Evolutionary conservation across 495 filamentous ascomycete species (phyloP), one percentile per base, ranked within the genome.

Genomic region (Chaetomium cochliodes): DNA sequence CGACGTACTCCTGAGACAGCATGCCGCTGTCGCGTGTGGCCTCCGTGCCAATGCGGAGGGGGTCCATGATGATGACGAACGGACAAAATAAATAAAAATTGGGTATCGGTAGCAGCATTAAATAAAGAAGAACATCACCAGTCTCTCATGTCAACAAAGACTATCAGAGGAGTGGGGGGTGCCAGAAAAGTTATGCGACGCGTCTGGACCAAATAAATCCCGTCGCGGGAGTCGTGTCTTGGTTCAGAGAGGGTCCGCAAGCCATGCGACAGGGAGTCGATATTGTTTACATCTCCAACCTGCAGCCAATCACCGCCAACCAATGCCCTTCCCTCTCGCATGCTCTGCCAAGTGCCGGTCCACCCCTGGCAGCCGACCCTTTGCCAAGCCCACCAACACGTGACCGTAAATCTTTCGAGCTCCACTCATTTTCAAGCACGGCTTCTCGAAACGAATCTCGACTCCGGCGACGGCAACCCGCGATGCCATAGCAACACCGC

Each of bases 221-320:
- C 65, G 65, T 63, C 65, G 60, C 65, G 65, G 63, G 59, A 53
- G 37, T 58, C 60, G 65, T 58, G 60, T 47, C 46, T 30, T 30
- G 41, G 52, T 30, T 30, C 39, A 23, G 42, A 55, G 58, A 55
- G 57, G 58, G 50, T 60, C 51, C 22, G 16, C 9, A 50, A 28
- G 46, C 20, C 46, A 65, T 30, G 26, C 13, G 42, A 54, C 55
- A 11, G 5, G 63, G 55, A 37, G 55, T 42, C 22, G 18, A 49
- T 33, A 60, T 68, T 73, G 72, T 73, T 73, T 73, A 73, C 72
- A 69, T 73, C 69, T 65, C 49, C 57, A 70, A 70, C 15, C 59
- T 22, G 13, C 20, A 52, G 41, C 72, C 69, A 72, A 72, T 72
- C 61, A 69, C 37, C 16, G 9, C 37, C 55, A 26, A 7, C 8